phyloP scores from a whole-genome alignment of 345 rosid genomes.

The Linum usitatissimum region DNA sequence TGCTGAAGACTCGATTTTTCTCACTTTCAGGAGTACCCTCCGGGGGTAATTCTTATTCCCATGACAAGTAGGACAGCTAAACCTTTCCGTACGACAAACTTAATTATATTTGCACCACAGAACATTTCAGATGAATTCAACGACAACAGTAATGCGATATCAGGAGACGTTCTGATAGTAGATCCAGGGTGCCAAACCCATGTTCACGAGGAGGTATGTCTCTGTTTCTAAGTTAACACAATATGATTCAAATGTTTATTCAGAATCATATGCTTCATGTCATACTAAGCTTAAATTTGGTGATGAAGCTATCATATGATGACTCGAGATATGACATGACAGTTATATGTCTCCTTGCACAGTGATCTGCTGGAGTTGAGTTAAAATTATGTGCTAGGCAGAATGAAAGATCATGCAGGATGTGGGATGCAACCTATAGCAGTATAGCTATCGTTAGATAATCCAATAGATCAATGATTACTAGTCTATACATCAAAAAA shows the following conservation, averaged over 20 bases:
- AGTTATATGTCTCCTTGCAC: background rate
- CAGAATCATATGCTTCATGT: background rate
- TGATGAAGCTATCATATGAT: background rate
- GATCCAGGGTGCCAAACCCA: slow-evolving; percentile 67
- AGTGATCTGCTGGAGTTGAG: background rate
- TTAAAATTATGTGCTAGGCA: background rate
- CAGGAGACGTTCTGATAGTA: slow-evolving; percentile 74
- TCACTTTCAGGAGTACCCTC: slow-evolving; percentile 75
- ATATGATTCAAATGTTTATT: background rate
- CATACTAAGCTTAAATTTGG: background rate
- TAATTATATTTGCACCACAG: slow-evolving; percentile 59
- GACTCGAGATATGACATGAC: no score
- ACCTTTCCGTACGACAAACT: slow-evolving; percentile 73
- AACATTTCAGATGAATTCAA: slow-evolving; percentile 20
- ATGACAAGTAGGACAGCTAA: slow-evolving; percentile 62
- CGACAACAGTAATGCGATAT: slow-evolving; percentile 29
- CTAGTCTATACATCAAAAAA: background rate
- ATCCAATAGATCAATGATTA: background rate
- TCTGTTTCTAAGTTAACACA: background rate
- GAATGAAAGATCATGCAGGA: background rate
- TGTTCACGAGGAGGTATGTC: slow-evolving; percentile 47
- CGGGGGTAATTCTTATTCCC: slow-evolving; percentile 64
- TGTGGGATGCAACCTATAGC: background rate
- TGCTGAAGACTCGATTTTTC: slow-evolving; percentile 10
- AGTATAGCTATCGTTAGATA: background rate